These are phyloP conservation scores for Mortierella sp. DNA, from an alignment of 371 early-diverging fungal species.

Conservation along the genomic window DNA sequence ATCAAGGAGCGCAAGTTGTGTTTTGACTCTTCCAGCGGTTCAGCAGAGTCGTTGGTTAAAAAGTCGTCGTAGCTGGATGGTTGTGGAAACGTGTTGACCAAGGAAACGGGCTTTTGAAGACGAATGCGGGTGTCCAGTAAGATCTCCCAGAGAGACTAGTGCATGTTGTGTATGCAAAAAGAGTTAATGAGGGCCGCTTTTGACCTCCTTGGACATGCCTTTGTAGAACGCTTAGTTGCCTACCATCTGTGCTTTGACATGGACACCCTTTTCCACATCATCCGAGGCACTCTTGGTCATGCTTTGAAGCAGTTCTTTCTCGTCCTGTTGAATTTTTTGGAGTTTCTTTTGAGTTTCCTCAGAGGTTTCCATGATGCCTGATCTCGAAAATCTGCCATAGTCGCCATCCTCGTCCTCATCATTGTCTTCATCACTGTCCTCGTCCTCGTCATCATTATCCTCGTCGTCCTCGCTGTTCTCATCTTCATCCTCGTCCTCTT, in stretches of 20 bases:
- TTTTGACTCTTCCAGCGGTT: slow-evolving; percentile 45
- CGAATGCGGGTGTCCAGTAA: slow-evolving; percentile 91
- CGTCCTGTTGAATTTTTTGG: slow-evolving; percentile 80
- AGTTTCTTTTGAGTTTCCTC: slow-evolving; percentile 73
- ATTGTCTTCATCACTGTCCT: slow-evolving; percentile 39
- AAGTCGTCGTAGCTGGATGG: slow-evolving; percentile 41
- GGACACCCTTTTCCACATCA: slow-evolving; percentile 90
- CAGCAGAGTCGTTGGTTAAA: slow-evolving; percentile 39
- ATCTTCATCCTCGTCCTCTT: slow-evolving; percentile 35
- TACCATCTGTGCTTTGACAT: slow-evolving; percentile 80
- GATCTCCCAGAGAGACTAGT: slow-evolving; percentile 85
- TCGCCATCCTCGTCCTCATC: slow-evolving; percentile 52
- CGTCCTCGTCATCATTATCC: slow-evolving; percentile 29
- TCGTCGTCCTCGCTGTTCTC: slow-evolving; percentile 44
- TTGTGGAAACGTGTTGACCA: slow-evolving; percentile 87
- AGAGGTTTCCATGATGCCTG: slow-evolving; percentile 33
- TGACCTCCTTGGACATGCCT: background rate
- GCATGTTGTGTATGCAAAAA: background rate
- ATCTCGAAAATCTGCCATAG: slow-evolving; percentile 26
- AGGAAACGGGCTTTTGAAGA: slow-evolving; percentile 79
- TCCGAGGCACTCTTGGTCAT: slow-evolving; percentile 67
- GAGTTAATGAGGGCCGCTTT: background rate
- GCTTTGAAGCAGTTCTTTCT: slow-evolving; percentile 64
- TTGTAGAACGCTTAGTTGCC: too few species aligned
- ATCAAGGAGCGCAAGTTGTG: slow-evolving; percentile 45